These are phyloP conservation scores for Polytrichum formosum DNA, from an alignment of 225 moss, liverwort and hornwort genomes.

Conservation along the genomic window DNA sequence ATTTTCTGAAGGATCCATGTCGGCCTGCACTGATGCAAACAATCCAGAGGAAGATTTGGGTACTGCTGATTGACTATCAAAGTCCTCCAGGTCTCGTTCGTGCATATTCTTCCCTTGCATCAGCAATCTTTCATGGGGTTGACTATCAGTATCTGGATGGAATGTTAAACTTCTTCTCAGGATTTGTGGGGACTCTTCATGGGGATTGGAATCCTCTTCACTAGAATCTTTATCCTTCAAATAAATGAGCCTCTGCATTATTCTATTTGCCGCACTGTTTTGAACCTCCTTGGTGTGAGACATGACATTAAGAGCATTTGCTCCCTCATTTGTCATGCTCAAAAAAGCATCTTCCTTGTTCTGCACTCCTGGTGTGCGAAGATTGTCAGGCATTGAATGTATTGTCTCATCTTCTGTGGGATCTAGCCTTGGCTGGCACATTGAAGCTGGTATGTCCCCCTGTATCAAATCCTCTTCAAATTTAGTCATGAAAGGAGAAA, in stretches of 20 bases:
- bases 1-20: background rate
- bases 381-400: slow-evolving; percentile 25
- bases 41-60: background rate
- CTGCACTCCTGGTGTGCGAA: slow-evolving; percentile 23
- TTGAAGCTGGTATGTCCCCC: slow-evolving; percentile 18
- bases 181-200: slow-evolving; percentile 24
- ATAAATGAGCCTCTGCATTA: slow-evolving; percentile 44
- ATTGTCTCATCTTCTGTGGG: slow-evolving; percentile 28
- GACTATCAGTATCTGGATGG: slow-evolving; percentile 38
- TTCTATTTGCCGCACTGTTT: slow-evolving; percentile 42
- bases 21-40: background rate
- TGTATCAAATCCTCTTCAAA: slow-evolving; percentile 15
- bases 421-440: slow-evolving; percentile 24
- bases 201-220: slow-evolving; percentile 23
- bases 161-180: slow-evolving; percentile 45
- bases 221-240: slow-evolving; percentile 26
- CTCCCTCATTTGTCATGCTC: slow-evolving; percentile 42
- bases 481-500: background rate
- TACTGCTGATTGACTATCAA: slow-evolving; percentile 18
- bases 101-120: slow-evolving; percentile 20
- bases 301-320: slow-evolving; percentile 31
- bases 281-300: slow-evolving; percentile 54
- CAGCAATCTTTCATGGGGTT: slow-evolving; percentile 23
- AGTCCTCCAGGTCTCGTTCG: slow-evolving; percentile 13
- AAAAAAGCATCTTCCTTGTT: slow-evolving; percentile 25